Conservation (phyloP, 2,329 filamentous ascomycete species). For the Beauveria asiatica region DNA sequence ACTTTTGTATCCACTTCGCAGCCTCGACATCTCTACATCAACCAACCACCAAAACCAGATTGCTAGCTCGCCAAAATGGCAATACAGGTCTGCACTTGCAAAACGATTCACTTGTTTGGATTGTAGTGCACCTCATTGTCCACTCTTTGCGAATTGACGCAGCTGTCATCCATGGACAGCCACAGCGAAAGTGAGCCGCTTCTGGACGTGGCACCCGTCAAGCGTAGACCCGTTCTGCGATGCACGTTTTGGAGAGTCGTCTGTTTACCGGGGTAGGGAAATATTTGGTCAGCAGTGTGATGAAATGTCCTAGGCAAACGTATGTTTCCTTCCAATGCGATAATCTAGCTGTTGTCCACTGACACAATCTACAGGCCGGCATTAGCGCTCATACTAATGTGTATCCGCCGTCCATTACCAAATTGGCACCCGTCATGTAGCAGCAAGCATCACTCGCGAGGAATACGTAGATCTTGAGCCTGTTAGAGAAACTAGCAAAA, state of each 20-base stretch:
- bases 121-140: no score
- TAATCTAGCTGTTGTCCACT: no score
- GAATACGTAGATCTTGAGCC: constrained; percentile 35
- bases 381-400: constrained; percentile 16
- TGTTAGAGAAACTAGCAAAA: neutral
- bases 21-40: neutral
- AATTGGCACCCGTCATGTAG: constrained; percentile 39
- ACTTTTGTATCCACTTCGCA: neutral
- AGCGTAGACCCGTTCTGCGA: neutral
- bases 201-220: neutral
- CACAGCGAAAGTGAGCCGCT: neutral
- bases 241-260: neutral
- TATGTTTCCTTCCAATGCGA: no score
- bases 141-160: neutral
- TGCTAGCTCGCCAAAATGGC: neutral
- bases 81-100: no score
- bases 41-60: neutral
- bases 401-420: constrained; percentile 42
- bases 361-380: no score
- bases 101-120: no score
- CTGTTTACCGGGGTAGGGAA: no score
- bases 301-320: no score
- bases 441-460: constrained; percentile 37
- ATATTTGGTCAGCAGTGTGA: no score
- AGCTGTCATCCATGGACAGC: neutral